Percentiles rank a stretch among this genome's conserved stretches.
phyloP scores from a whole-genome alignment of 2,329 filamentous ascomycete genomes.

The Aspergillus candidus region DNA sequence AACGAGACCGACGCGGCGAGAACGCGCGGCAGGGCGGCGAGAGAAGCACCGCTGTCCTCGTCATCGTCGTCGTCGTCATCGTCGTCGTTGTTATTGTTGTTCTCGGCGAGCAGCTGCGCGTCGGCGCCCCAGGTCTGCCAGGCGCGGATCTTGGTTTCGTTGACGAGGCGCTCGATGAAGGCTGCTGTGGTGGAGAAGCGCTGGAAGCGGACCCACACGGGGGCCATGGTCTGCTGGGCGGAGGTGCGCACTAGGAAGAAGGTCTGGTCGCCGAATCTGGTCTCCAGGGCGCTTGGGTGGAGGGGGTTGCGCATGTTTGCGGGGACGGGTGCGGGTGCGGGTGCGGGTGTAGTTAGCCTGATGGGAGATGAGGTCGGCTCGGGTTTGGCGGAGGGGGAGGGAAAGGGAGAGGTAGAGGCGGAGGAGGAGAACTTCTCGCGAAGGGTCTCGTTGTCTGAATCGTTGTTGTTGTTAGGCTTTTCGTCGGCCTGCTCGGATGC shows the following conservation, averaged over 20 bases:
- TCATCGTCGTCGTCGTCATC: neutral
- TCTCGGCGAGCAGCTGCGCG: slow-evolving; percentile 9
- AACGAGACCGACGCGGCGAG: slow-evolving; percentile 17
- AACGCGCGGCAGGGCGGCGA: neutral
- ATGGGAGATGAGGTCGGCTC: no score
- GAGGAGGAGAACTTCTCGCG: no score
- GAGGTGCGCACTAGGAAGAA: slow-evolving; percentile 14
- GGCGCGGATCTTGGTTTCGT: slow-evolving; percentile 8
- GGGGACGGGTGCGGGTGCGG: no score
- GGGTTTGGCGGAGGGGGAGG: no score
- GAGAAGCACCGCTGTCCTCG: neutral
- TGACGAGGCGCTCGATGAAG: slow-evolving; percentile 13
- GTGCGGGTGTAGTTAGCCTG: no score
- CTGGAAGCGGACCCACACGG: slow-evolving; percentile 14
- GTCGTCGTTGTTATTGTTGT: neutral
- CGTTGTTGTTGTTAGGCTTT: no score
- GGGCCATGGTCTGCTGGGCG: slow-evolving; percentile 9
- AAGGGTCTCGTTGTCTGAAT: no score
- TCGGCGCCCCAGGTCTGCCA: slow-evolving; percentile 10
- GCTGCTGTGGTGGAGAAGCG: slow-evolving; percentile 9
- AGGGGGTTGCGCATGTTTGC: no score
- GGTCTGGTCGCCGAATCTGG: slow-evolving; percentile 2
- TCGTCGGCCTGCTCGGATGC: no score
- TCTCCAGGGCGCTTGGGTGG: no score
- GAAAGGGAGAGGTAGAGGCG: no score